phyloP scores from a whole-genome alignment of 768 basidiomycete genomes.

The Chiua virens region DNA sequence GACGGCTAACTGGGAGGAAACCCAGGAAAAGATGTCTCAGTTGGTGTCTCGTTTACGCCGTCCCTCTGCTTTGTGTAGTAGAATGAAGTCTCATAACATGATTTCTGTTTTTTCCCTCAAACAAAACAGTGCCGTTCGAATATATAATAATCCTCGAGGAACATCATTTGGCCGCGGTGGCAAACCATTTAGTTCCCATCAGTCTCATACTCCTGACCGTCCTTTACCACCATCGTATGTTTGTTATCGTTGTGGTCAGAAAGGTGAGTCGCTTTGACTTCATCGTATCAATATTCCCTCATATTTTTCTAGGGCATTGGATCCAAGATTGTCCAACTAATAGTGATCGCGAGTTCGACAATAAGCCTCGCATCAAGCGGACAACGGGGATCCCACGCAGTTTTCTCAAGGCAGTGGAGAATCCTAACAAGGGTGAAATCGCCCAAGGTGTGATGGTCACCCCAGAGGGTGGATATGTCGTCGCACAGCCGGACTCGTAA shows the following conservation, averaged over 20 bases:
- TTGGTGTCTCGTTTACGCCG: constrained; percentile 69
- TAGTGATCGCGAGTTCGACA: constrained; percentile 91
- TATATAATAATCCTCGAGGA: constrained; percentile 65
- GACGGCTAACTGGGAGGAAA: constrained; percentile 95
- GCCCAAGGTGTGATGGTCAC: constrained; percentile 96
- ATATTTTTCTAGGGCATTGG: constrained; percentile 79
- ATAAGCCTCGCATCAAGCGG: constrained; percentile 92
- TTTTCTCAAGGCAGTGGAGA: constrained; percentile 95
- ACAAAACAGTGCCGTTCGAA: constrained; percentile 61
- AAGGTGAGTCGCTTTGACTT: constrained; percentile 55
- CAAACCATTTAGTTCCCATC: constrained; percentile 46
- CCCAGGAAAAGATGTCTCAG: constrained; percentile 99
- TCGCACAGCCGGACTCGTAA: constrained; percentile 94
- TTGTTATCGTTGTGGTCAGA: constrained; percentile 97
- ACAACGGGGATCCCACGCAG: constrained; percentile 98
- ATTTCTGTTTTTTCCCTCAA: constrained; percentile 40
- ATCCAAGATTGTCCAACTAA: constrained; percentile 99
- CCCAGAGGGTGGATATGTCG: constrained; percentile 96
- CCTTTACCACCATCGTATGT: constrained; percentile 95
- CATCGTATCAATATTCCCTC: background rate
- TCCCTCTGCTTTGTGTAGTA: constrained; percentile 66
- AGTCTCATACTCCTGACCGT: constrained; percentile 61
- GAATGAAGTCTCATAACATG: constrained; percentile 68
- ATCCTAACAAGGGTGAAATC: constrained; percentile 68
- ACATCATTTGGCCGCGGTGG: constrained; percentile 62